A percentile compares a stretch with the other conserved stretches of the same genome.
These are phyloP conservation scores for Vitis riparia DNA, from an alignment of 164 flowering plant genomes.

Conservation along the genomic window DNA sequence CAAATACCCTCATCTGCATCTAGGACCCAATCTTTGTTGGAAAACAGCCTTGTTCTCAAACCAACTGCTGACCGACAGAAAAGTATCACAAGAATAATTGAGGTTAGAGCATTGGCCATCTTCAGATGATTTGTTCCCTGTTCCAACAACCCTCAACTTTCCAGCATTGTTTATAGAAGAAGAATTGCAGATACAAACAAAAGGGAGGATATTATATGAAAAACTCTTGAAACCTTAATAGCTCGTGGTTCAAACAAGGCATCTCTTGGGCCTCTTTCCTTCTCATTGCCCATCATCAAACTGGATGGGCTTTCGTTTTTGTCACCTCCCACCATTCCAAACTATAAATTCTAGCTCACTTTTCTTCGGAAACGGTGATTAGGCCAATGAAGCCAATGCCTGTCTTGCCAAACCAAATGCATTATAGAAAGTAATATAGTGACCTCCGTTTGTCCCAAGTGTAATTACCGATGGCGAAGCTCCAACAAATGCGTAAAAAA, in stretches of 20 bases:
- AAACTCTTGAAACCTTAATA: conserved; percentile 3
- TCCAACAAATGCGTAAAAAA: too few species aligned
- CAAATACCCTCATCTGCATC: conserved; percentile 48
- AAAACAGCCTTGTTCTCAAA: conserved; percentile 25
- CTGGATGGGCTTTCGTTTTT: background rate
- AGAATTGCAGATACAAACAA: conserved; percentile 13
- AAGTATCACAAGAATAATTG: conserved; percentile 18
- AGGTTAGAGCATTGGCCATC: conserved; percentile 22
- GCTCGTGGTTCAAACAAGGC: conserved; percentile 7
- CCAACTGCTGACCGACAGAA: conserved; percentile 27
- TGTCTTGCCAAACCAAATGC: background rate
- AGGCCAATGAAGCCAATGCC: background rate
- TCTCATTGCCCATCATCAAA: background rate
- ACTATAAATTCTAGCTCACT: too few species aligned
- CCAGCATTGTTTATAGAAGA: conserved; percentile 10
- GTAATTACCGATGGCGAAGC: too few species aligned
- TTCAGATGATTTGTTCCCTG: conserved; percentile 2
- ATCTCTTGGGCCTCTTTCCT: background rate
- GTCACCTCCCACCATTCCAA: background rate
- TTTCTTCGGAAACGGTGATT: background rate
- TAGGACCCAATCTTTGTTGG: conserved; percentile 1
- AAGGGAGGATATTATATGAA: conserved; percentile 13
- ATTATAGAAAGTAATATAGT: too few species aligned
- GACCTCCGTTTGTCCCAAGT: too few species aligned
- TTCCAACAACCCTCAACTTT: background rate